A percentile compares a stretch with the other conserved stretches of the same genome.
phyloP scores from a whole-genome alignment of 78 protist genomes.

The Corallochytrium limacisporum region DNA sequence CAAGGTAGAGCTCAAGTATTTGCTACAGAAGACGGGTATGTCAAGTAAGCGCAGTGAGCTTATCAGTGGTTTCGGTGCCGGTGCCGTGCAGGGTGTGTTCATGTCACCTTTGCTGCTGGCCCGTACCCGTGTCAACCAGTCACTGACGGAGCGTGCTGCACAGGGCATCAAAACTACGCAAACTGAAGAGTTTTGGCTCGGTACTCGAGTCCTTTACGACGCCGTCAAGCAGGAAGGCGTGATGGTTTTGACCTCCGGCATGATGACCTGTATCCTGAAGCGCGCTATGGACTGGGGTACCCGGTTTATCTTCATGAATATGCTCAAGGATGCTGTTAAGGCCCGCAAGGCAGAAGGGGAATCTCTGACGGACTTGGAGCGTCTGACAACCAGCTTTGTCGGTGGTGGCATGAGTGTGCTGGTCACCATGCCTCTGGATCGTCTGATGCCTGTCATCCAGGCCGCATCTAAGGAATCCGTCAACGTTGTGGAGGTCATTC shows the following conservation, averaged over 20 bases:
- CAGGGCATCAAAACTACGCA: conserved; percentile 8
- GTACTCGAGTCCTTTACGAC: not conserved
- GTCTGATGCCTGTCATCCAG: conserved; percentile 27
- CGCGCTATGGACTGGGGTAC: conserved; percentile 25
- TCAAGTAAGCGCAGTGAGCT: not conserved
- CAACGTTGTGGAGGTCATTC: not conserved
- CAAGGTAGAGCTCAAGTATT: not conserved
- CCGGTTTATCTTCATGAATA: conserved; percentile 4
- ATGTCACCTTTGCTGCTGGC: conserved; percentile 27
- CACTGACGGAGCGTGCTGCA: not conserved
- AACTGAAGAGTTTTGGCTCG: not conserved
- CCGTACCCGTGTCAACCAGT: conserved; percentile 29
- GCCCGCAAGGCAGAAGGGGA: not conserved
- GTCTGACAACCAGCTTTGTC: not conserved
- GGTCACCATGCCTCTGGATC: conserved; percentile 28
- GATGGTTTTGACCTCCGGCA: not conserved
- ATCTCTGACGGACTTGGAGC: conserved; percentile 1
- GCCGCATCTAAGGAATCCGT: not conserved
- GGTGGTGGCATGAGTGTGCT: conserved; percentile 13
- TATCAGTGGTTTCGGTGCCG: not conserved
- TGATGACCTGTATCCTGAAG: conserved; percentile 3
- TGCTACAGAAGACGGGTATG: not conserved
- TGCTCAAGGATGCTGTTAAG: not conserved
- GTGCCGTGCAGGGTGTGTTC: conserved; percentile 29
- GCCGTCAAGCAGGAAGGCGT: not conserved